Percentiles rank a stretch among this genome's conserved stretches.
These are phyloP conservation scores for Epichloe coenophiala DNA, from an alignment of 2,329 filamentous ascomycete species.

Conservation along the genomic window DNA sequence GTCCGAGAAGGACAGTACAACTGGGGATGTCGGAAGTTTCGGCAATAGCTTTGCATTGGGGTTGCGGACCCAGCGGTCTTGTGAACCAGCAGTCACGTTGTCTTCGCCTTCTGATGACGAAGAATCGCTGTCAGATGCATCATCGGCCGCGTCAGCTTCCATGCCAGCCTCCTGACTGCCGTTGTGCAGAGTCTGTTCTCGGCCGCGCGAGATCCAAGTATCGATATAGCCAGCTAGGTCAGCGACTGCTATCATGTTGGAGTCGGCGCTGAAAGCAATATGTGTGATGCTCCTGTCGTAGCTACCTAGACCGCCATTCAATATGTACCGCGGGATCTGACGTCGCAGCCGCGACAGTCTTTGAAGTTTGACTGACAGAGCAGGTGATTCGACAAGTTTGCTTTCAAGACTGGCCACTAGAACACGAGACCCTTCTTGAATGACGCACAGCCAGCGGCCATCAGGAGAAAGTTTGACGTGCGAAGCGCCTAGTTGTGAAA, in stretches of 20 bases:
- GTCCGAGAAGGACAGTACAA: constrained; percentile 54
- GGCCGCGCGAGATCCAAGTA: constrained; percentile 59
- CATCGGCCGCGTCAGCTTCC: constrained; percentile 19
- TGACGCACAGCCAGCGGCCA: constrained; percentile 52
- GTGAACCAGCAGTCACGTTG: constrained; percentile 25
- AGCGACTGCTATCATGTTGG: constrained; percentile 61
- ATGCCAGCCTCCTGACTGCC: constrained; percentile 17
- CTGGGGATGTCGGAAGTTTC: constrained; percentile 49
- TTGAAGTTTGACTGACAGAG: constrained; percentile 23
- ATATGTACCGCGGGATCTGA: constrained; percentile 38
- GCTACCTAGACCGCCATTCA: constrained; percentile 52
- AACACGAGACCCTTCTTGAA: constrained; percentile 48
- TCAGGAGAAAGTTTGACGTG: constrained; percentile 57
- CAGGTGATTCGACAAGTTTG: constrained; percentile 6
- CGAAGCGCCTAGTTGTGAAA: constrained; percentile 52
- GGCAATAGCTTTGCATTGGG: constrained; percentile 57
- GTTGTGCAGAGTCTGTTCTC: constrained; percentile 16
- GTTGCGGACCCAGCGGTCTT: constrained; percentile 60
- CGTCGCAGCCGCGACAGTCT: constrained; percentile 40
- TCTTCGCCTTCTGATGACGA: constrained; percentile 27
- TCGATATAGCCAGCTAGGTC: constrained; percentile 81
- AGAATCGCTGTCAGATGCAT: constrained; percentile 25
- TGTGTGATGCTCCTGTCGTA: constrained; percentile 70
- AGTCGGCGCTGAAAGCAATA: constrained; percentile 66
- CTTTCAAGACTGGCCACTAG: constrained; percentile 26